Evolutionary conservation across 139 green algal genomes (phyloP).

Genomic region (Coelastrella sp.): DNA sequence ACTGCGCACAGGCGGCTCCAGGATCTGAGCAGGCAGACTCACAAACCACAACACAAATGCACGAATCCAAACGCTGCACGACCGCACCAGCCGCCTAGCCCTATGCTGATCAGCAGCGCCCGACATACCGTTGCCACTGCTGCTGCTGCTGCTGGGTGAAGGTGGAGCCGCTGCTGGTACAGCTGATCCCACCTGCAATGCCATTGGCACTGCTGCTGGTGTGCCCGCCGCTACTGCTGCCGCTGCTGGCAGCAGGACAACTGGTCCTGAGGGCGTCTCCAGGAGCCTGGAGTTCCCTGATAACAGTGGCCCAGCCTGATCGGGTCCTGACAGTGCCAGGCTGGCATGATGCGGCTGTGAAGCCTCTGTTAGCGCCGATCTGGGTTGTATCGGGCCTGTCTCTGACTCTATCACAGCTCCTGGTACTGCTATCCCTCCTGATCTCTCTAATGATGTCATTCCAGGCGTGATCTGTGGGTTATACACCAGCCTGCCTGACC

Average conservation of each 20-base stretch:
- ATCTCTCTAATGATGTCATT: background rate
- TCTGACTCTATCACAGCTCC: too few relatives aligned
- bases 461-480: too few relatives aligned
- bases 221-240: background rate
- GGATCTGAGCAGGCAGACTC: background rate
- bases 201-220: background rate
- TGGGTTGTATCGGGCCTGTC: too few relatives aligned
- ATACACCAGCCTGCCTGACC: background rate
- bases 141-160: background rate
- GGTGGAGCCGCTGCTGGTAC: background rate
- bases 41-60: background rate
- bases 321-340: background rate
- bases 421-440: too few relatives aligned
- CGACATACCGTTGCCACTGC: background rate
- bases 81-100: background rate
- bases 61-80: background rate
- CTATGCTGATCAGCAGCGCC: background rate
- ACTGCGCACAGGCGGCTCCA: slow-evolving; percentile 1
- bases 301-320: too few relatives aligned
- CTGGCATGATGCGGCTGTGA: too few relatives aligned
- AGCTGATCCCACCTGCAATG: background rate
- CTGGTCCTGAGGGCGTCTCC: background rate
- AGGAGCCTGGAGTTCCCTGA: too few relatives aligned
- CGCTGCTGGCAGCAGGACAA: background rate
- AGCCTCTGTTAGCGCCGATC: too few relatives aligned